A percentile compares a stretch with the other conserved stretches of the same genome.
These are phyloP conservation scores for Acer campestre DNA, from an alignment of 345 rosid genomes.

Conservation along the genomic window DNA sequence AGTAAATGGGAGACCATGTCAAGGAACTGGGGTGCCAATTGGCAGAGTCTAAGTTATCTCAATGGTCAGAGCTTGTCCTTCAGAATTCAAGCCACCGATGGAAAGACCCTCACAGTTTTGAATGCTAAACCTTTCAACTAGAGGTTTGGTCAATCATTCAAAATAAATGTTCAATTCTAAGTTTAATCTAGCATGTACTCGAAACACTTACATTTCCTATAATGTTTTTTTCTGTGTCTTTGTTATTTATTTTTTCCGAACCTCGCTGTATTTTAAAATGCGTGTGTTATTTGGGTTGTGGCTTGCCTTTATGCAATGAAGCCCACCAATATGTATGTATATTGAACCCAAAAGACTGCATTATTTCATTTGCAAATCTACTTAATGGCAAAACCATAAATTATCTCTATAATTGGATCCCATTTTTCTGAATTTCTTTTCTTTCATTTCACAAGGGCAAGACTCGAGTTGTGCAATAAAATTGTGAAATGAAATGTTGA, in stretches of 20 bases:
- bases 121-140: conserved; percentile 26
- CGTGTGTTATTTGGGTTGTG: conserved; percentile 6
- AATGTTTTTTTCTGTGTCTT: neutral
- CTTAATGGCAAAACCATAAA: neutral
- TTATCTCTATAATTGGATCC: neutral
- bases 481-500: neutral
- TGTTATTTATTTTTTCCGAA: neutral
- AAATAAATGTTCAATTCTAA: conserved; percentile 59
- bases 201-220: neutral
- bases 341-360: neutral
- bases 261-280: conserved; percentile 7
- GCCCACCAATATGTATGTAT: conserved; percentile 25
- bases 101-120: no score
- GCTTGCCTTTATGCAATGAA: conserved; percentile 30
- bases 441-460: neutral
- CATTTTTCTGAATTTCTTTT: neutral
- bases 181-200: no score
- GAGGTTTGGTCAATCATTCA: conserved; percentile 69
- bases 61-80: no score
- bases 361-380: neutral
- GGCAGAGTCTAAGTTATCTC: no score
- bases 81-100: no score
- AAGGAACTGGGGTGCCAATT: no score
- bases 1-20: no score
- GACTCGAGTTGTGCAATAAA: neutral